Evolutionary conservation across 139 green algal species (phyloP).

Genomic region (Mychonastes homosphaera): DNA sequence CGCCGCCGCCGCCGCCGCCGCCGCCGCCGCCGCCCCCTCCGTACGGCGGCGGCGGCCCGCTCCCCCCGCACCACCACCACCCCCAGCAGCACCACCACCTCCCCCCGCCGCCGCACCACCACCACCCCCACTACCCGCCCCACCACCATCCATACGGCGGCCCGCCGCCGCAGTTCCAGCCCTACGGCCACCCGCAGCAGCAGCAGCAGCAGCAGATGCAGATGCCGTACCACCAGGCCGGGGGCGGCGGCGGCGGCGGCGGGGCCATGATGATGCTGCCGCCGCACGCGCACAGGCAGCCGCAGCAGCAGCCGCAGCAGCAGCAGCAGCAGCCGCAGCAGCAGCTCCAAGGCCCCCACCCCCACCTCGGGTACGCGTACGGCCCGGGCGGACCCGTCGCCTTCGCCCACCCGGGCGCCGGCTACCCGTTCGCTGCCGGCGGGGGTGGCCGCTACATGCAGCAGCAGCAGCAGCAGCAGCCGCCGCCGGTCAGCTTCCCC

Average conservation of each 20-base stretch:
- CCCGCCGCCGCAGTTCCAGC: neutral
- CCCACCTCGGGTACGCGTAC: neutral
- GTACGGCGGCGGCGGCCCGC: too few relatives aligned
- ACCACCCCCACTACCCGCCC: too few relatives aligned
- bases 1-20: too few relatives aligned
- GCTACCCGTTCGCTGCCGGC: neutral
- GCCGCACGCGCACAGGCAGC: neutral
- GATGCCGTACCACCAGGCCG: neutral
- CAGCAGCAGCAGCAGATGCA: neutral
- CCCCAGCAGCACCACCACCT: too few relatives aligned
- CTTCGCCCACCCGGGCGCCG: neutral
- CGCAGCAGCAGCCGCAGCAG: neutral
- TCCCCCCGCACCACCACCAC: too few relatives aligned
- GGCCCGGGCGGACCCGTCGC: neutral
- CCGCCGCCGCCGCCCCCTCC: too few relatives aligned
- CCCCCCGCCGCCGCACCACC: too few relatives aligned
- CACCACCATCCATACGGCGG: neutral
- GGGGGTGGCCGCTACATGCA: neutral
- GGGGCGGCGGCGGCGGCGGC: neutral
- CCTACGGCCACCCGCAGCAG: slow-evolving; percentile 1
- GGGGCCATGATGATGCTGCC: too few relatives aligned
- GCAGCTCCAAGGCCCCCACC: neutral
- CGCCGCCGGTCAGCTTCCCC: too few relatives aligned
- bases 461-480: neutral
- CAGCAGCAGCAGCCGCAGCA: neutral